Base-by-base conservation (phyloP, 805 yeast genomes). In the Saccharomycopsis guyanensis region DNA sequence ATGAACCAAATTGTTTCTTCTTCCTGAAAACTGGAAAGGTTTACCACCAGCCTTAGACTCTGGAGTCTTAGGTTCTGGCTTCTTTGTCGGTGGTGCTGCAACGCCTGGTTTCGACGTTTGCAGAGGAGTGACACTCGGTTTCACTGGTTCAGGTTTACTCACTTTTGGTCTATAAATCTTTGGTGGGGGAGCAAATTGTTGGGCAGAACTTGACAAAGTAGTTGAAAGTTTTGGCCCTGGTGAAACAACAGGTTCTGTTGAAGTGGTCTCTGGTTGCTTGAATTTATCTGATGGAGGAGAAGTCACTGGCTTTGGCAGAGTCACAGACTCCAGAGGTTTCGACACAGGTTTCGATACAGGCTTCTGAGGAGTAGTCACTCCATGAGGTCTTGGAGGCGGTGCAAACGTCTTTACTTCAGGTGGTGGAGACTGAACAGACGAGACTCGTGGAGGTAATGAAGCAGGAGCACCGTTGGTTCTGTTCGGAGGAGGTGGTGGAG, bases 301-400 rank as follows among this genome's bases (percentile, higher is more conserved):
- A 27, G 32, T 13, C 8, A 13, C 37, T 33, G 37, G 20, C 37
- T 33, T 33, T 25, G 29, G 29, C 29, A 10, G 29, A 25, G n/a
- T n/a, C n/a, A n/a, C n/a, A n/a, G n/a, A n/a, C n/a, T n/a, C n/a
- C n/a, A n/a, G n/a, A n/a, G n/a, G n/a, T n/a, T n/a, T n/a, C n/a
- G n/a, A n/a, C n/a, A n/a, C n/a, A n/a, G n/a, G n/a, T n/a, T n/a
- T n/a, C n/a, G n/a, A n/a, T n/a, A n/a, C n/a, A n/a, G 12, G 23
- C 8, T 40, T 16, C 16, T 19, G 3, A 4, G 51, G 22, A 29
- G 38, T 34, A 6, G 23, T 39, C 3, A 40, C 22, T 15, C 52
- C 40, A 38, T 49, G 38, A 10, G 54, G 54, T 32, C 48, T 49
- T 25, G 53, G 49, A 13, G 55, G 53, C 12, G 55, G 53, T 20